A percentile compares a stretch with the other conserved stretches of the same genome.
These are phyloP conservation scores for Boletus tylopilopsis DNA, from an alignment of 768 basidiomycete species.

Conservation along the genomic window DNA sequence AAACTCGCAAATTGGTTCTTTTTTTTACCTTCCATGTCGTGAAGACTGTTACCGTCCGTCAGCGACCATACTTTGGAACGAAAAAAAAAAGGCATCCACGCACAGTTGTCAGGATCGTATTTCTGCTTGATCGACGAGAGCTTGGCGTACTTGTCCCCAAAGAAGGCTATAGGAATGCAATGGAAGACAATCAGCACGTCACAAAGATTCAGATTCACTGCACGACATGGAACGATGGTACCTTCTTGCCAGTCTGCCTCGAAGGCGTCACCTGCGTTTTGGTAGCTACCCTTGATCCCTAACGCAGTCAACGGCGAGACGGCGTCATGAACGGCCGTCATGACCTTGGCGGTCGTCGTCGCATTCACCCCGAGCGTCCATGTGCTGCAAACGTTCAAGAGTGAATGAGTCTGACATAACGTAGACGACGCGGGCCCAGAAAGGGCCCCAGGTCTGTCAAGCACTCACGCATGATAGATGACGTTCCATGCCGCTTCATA, in stretches of 20 bases:
- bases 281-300: slow-evolving; percentile 21
- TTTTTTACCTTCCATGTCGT: slow-evolving; percentile 21
- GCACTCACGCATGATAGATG: slow-evolving; percentile 10
- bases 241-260: slow-evolving; percentile 20
- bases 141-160: slow-evolving; percentile 17
- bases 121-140: slow-evolving; percentile 21
- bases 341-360: slow-evolving; percentile 1
- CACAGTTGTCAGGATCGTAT: slow-evolving; percentile 20
- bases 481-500: slow-evolving; percentile 16
- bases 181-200: not conserved
- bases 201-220: no score
- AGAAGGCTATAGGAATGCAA: slow-evolving; percentile 19
- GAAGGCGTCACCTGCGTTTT: slow-evolving; percentile 19
- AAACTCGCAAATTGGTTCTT: no score
- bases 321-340: slow-evolving; percentile 5
- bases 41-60: slow-evolving; percentile 10
- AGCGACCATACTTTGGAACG: not conserved
- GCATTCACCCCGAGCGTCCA: slow-evolving; percentile 13
- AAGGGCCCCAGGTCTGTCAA: no score
- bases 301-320: slow-evolving; percentile 11
- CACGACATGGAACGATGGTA: not conserved
- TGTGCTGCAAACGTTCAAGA: not conserved
- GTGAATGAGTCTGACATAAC: no score
- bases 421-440: no score
- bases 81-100: not conserved